phyloP scores from a whole-genome alignment of 306 rosid species.

The Carpinus viminea region DNA sequence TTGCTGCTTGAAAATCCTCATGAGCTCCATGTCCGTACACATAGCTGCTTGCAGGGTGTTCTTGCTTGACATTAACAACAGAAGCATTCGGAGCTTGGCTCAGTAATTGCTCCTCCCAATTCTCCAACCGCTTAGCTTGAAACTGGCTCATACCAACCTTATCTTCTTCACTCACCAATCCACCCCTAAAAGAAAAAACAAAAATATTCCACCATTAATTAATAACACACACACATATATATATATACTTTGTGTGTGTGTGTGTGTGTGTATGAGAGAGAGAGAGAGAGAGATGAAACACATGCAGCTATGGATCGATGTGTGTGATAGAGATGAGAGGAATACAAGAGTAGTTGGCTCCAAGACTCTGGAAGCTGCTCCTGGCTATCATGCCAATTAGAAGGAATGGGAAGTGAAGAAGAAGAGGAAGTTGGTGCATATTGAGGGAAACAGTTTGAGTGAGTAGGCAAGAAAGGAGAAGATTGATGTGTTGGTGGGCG shows the following conservation, averaged over 20 bases:
- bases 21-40: conserved; percentile 48
- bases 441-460: conserved; percentile 44
- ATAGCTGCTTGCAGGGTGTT: conserved; percentile 46
- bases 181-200: conserved; percentile 53
- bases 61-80: conserved; percentile 67
- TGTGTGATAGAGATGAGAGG: not conserved
- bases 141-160: conserved; percentile 48
- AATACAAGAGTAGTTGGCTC: conserved; percentile 89
- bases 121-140: conserved; percentile 62
- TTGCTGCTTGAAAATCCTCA: conserved; percentile 50
- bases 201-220: not conserved
- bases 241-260: not conserved
- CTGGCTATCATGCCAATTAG: conserved; percentile 56
- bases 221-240: not conserved
- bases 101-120: conserved; percentile 64
- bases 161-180: conserved; percentile 66
- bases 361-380: conserved; percentile 83
- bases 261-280: not conserved
- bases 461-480: conserved; percentile 58
- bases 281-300: not conserved
- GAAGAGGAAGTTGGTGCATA: conserved; percentile 37
- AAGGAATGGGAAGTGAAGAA: conserved; percentile 54
- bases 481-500: conserved; percentile 47
- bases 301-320: not conserved
- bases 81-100: conserved; percentile 43